Evolutionary conservation across 495 filamentous ascomycete genomes (phyloP).

Genomic region (Jackrogersella minutella): DNA sequence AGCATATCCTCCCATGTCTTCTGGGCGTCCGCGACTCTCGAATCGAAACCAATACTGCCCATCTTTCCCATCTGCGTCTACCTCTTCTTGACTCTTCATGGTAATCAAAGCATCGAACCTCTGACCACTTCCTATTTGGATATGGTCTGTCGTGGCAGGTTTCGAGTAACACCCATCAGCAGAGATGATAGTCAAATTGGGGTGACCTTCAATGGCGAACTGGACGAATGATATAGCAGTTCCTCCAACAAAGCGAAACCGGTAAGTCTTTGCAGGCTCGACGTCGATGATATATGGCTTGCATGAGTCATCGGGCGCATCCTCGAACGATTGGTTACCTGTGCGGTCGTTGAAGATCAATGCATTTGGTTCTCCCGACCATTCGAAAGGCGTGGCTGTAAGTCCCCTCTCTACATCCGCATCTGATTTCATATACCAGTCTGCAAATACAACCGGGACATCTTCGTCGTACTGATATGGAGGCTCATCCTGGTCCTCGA

Average conservation of each 20-base stretch:
- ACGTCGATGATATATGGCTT: slow-evolving; percentile 60
- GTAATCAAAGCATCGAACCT: slow-evolving; percentile 63
- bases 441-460: slow-evolving; percentile 59
- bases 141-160: slow-evolving; percentile 52
- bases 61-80: slow-evolving; percentile 49
- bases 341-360: slow-evolving; percentile 58
- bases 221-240: slow-evolving; percentile 60
- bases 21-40: slow-evolving; percentile 58
- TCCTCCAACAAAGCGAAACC: slow-evolving; percentile 62
- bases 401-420: slow-evolving; percentile 53
- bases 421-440: slow-evolving; percentile 59
- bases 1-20: slow-evolving; percentile 56
- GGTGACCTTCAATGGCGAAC: slow-evolving; percentile 61
- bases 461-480: slow-evolving; percentile 66
- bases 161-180: slow-evolving; percentile 67
- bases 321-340: slow-evolving; percentile 41
- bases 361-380: slow-evolving; percentile 58
- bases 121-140: slow-evolving; percentile 65
- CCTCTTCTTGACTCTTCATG: slow-evolving; percentile 53
- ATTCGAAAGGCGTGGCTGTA: slow-evolving; percentile 46
- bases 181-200: slow-evolving; percentile 59
- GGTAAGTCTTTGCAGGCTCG: slow-evolving; percentile 65
- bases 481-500: slow-evolving; percentile 54
- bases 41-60: slow-evolving; percentile 63
- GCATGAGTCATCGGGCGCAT: slow-evolving; percentile 52